Evolutionary conservation across 257 asterid species (phyloP).

Genomic region (Solanum pennellii): DNA sequence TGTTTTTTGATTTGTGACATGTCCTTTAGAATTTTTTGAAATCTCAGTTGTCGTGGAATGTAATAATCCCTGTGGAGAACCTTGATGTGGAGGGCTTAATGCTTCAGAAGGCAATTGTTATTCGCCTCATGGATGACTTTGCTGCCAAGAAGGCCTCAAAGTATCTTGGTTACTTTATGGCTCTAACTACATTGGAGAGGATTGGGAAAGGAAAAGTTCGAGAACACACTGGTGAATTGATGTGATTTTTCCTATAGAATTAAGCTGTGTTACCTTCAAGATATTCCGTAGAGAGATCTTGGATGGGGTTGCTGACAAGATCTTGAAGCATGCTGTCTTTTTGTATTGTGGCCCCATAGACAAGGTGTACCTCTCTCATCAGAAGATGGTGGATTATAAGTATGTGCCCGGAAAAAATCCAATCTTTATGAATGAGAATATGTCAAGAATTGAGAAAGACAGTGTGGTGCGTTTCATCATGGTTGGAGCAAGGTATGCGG

Average conservation of each 20-base stretch:
- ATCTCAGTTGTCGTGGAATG: constrained; percentile 55
- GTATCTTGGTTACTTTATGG: too few species aligned
- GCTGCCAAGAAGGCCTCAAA: too few species aligned
- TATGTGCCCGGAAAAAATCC: neutral
- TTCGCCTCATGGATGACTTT: too few species aligned
- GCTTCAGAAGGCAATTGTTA: too few species aligned
- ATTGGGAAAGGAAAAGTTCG: too few species aligned
- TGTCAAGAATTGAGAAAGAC: constrained; percentile 37
- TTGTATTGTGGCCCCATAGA: constrained; percentile 56
- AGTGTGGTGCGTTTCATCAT: constrained; percentile 33
- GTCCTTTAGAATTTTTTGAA: constrained; percentile 35
- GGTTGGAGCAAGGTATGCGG: constrained; percentile 53
- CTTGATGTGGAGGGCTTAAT: too few species aligned
- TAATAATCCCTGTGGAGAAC: constrained; percentile 42
- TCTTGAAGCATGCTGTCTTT: constrained; percentile 59
- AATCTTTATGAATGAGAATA: constrained; percentile 30
- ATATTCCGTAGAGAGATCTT: constrained; percentile 23
- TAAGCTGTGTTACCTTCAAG: too few species aligned
- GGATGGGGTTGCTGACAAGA: constrained; percentile 56
- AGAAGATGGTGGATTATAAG: neutral
- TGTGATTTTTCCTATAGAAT: too few species aligned
- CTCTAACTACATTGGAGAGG: too few species aligned
- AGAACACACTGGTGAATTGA: too few species aligned
- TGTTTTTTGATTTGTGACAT: neutral
- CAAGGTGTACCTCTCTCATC: too few species aligned